Conservation (phyloP, 2,329 filamentous ascomycete species). For the Onygenales sp. region DNA sequence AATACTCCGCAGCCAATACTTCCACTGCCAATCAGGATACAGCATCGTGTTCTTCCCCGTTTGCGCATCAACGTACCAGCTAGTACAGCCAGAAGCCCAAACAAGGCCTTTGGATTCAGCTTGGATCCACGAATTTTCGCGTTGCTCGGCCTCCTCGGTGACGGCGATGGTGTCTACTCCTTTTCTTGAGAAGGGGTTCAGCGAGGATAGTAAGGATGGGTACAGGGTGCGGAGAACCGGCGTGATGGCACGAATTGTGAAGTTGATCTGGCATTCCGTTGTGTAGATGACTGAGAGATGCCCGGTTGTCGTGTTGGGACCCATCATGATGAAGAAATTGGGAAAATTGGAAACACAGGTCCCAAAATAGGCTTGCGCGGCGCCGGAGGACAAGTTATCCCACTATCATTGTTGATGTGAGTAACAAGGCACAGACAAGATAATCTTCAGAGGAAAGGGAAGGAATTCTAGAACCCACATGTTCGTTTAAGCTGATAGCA, state of each 20-base stretch:
- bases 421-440: background rate
- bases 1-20: conserved; percentile 40
- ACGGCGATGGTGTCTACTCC: conserved; percentile 26
- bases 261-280: conserved; percentile 45
- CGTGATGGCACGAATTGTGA: conserved; percentile 31
- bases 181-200: conserved; percentile 8
- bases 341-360: conserved; percentile 40
- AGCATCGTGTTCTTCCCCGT: conserved; percentile 43
- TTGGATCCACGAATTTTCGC: conserved; percentile 33
- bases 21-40: conserved; percentile 44
- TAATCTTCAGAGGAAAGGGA: conserved; percentile 12
- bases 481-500: conserved; percentile 23
- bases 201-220: conserved; percentile 18
- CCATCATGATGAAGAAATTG: conserved; percentile 39
- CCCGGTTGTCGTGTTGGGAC: conserved; percentile 39
- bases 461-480: conserved; percentile 14
- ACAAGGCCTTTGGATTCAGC: conserved; percentile 34
- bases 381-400: conserved; percentile 25
- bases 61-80: conserved; percentile 42
- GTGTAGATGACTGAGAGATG: conserved; percentile 44
- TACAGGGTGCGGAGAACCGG: conserved; percentile 31
- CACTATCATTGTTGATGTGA: conserved; percentile 20
- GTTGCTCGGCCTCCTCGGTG: conserved; percentile 23
- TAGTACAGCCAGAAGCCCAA: conserved; percentile 42
- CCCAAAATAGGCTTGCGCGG: conserved; percentile 39